Evolutionary conservation across 2,329 filamentous ascomycete species (phyloP).

Genomic region (Diaporthe ilicicola): DNA sequence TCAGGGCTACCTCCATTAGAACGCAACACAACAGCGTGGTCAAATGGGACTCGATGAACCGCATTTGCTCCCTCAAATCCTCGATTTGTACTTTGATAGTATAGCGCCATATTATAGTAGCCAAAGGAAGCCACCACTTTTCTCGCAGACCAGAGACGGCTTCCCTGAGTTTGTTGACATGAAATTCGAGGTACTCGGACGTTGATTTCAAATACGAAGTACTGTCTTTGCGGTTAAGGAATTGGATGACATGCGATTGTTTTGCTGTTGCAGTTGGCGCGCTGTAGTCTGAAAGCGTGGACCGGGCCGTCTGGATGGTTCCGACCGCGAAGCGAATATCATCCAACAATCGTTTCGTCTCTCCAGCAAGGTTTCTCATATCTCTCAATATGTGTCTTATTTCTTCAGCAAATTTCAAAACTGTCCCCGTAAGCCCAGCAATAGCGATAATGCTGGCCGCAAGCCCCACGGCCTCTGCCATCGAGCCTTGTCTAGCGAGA

Average conservation of each 20-base stretch:
- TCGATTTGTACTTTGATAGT: not conserved
- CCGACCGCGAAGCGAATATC: not conserved
- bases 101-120: not conserved
- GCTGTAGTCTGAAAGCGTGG: not conserved
- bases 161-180: not conserved
- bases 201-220: not conserved
- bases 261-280: not conserved
- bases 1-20: not conserved
- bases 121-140: not conserved
- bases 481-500: not conserved
- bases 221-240: not conserved
- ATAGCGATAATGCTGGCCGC: not conserved
- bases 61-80: not conserved
- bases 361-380: not conserved
- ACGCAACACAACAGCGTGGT: not conserved
- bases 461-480: conserved; percentile 9
- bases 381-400: not conserved
- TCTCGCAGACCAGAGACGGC: not conserved
- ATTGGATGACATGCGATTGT: not conserved
- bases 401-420: not conserved
- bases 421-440: not conserved
- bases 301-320: not conserved
- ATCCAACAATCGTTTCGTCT: not conserved
- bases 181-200: not conserved
- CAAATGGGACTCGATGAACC: not conserved